Conservation (phyloP, 2,329 filamentous ascomycete species). For the Cladosporium austrohemisphaericum region DNA sequence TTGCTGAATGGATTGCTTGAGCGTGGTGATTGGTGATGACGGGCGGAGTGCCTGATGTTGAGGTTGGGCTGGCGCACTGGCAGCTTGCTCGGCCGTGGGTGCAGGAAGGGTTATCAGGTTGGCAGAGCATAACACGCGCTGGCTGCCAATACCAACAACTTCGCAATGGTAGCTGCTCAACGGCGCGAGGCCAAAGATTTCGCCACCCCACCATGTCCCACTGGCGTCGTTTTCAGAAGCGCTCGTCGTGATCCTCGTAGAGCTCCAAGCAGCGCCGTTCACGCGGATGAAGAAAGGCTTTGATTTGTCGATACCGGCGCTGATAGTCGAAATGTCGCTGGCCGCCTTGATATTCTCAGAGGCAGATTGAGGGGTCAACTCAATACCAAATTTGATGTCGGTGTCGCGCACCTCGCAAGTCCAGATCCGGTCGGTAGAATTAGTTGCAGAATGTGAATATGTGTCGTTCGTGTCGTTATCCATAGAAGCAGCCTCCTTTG, state of each 20-base stretch:
- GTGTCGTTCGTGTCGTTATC: conserved; percentile 62
- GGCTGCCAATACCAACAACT: conserved; percentile 66
- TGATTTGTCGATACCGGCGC: conserved; percentile 56
- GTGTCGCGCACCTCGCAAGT: conserved; percentile 75
- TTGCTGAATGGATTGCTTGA: conserved; percentile 71
- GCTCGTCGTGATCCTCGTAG: conserved; percentile 61
- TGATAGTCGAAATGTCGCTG: conserved; percentile 38
- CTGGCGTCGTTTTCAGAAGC: conserved; percentile 34
- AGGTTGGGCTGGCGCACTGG: conserved; percentile 50
- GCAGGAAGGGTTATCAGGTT: conserved; percentile 65
- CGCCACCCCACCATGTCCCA: conserved; percentile 62
- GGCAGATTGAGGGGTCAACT: conserved; percentile 28
- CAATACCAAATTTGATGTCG: conserved; percentile 64
- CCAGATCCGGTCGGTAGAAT: conserved; percentile 66
- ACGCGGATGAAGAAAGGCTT: conserved; percentile 77
- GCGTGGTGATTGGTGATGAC: conserved; percentile 71
- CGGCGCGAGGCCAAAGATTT: conserved; percentile 64
- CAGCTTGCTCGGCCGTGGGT: conserved; percentile 55
- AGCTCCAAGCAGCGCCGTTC: conserved; percentile 76
- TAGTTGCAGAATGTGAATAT: conserved; percentile 64
- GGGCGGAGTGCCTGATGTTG: conserved; percentile 64
- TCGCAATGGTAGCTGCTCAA: conserved; percentile 75
- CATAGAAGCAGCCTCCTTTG: conserved; percentile 68
- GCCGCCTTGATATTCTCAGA: conserved; percentile 13
- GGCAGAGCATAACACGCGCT: conserved; percentile 65